Conservation (phyloP, 139 green algal genomes). For the Chlorella sp. region DNA sequence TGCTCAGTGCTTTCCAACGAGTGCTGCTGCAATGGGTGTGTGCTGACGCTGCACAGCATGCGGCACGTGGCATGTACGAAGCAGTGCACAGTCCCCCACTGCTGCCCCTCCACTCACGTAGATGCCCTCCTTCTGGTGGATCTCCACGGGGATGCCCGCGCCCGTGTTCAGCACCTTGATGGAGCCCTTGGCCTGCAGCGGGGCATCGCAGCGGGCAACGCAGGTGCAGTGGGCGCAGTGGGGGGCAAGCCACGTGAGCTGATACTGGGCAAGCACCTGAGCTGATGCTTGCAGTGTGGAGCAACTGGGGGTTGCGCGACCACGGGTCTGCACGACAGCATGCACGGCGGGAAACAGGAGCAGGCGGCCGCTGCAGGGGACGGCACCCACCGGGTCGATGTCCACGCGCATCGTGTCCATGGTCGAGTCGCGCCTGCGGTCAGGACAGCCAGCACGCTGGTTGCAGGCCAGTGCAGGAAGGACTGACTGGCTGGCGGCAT, state of each 20-base stretch:
- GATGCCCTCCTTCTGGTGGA: slow-evolving; percentile 90
- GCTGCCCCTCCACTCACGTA: slow-evolving; percentile 59
- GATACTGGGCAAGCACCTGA: not conserved
- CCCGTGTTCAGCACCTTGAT: slow-evolving; percentile 97
- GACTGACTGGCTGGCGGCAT: not conserved
- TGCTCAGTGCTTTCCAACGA: no score
- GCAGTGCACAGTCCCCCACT: no score
- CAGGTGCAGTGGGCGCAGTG: not conserved
- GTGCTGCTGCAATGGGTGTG: no score
- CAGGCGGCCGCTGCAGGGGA: no score
- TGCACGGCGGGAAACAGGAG: no score
- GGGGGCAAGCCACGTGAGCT: not conserved
- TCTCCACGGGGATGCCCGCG: slow-evolving; percentile 94
- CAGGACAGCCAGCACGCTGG: not conserved
- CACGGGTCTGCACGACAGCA: not conserved
- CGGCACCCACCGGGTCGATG: slow-evolving; percentile 73
- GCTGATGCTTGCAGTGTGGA: not conserved
- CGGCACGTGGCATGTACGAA: no score
- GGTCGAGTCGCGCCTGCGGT: slow-evolving; percentile 66
- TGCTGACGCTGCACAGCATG: no score
- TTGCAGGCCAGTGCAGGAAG: no score
- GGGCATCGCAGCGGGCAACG: not conserved
- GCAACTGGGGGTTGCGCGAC: not conserved
- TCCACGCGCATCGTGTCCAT: slow-evolving; percentile 94
- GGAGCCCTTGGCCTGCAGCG: slow-evolving; percentile 66